A percentile compares a stretch with the other conserved stretches of the same genome.
phyloP scores from a whole-genome alignment of 169 alveolate species.

The Plasmodium coatneyi region DNA sequence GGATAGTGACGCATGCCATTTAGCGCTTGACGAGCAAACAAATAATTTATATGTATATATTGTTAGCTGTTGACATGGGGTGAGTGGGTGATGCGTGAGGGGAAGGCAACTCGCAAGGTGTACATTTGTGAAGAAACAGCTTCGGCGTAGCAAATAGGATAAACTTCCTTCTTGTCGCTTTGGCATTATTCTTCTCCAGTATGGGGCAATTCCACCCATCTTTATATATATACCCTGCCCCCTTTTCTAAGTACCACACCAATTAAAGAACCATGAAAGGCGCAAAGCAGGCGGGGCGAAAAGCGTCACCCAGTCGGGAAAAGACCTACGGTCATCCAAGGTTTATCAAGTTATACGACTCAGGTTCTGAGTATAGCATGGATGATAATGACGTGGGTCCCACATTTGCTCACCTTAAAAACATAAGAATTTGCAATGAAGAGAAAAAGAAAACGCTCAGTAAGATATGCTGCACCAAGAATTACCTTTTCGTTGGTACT shows the following conservation, averaged over 20 bases:
- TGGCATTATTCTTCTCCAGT: neutral
- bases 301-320: neutral
- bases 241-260: neutral
- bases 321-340: neutral
- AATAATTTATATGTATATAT: too few relatives aligned
- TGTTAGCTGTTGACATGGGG: neutral
- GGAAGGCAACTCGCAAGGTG: neutral
- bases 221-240: neutral
- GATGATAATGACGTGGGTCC: neutral
- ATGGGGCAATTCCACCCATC: neutral
- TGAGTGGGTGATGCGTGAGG: neutral
- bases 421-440: slow-evolving; percentile 31
- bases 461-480: slow-evolving; percentile 65
- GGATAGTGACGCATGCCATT: neutral
- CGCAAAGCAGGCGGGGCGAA: neutral
- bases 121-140: neutral
- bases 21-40: neutral
- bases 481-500: slow-evolving; percentile 46
- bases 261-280: neutral
- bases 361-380: slow-evolving; percentile 1
- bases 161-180: neutral
- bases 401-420: slow-evolving; percentile 15
- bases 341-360: slow-evolving; percentile 29
- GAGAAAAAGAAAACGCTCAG: slow-evolving; percentile 44
- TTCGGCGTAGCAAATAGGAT: neutral